Evolutionary conservation across 2,329 filamentous ascomycete species (phyloP).

Genomic region (Pezicula rhizophila): DNA sequence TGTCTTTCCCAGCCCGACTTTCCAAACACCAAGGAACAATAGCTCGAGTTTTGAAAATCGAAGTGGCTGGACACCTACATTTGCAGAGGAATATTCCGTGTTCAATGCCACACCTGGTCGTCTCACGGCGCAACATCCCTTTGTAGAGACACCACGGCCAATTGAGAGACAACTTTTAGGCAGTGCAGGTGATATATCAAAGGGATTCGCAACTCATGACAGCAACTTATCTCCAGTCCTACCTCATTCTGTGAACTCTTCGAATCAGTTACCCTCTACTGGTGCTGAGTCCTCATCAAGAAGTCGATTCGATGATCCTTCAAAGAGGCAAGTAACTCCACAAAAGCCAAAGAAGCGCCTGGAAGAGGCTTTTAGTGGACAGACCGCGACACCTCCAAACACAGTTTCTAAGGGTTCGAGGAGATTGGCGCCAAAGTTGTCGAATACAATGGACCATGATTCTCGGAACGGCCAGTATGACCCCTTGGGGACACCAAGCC

Average conservation of each 20-base stretch:
- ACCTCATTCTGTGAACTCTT: conserved; percentile 53
- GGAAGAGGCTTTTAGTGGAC: conserved; percentile 29
- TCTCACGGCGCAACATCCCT: conserved; percentile 30
- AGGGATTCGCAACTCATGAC: conserved; percentile 53
- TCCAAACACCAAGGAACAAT: conserved; percentile 49
- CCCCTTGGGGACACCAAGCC: conserved; percentile 18
- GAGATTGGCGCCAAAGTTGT: conserved; percentile 41
- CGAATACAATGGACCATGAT: conserved; percentile 25
- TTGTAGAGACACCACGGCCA: conserved; percentile 21
- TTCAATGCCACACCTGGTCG: conserved; percentile 60
- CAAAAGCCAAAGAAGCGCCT: conserved; percentile 30
- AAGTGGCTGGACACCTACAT: conserved; percentile 52
- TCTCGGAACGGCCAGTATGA: conserved; percentile 22
- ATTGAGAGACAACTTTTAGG: conserved; percentile 45
- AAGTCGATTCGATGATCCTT: conserved; percentile 21
- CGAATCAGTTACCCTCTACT: conserved; percentile 51
- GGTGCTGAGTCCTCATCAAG: conserved; percentile 26
- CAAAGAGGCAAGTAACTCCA: conserved; percentile 31
- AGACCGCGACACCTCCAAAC: conserved; percentile 55
- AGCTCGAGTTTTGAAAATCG: conserved; percentile 42
- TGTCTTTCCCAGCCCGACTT: conserved; percentile 47
- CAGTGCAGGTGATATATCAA: conserved; percentile 37
- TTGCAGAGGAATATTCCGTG: conserved; percentile 60
- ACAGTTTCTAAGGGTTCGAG: conserved; percentile 49
- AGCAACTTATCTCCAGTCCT: conserved; percentile 52